A percentile compares a stretch with the other conserved stretches of the same genome.
These are phyloP conservation scores for Cotoneaster glaucophyllus DNA, from an alignment of 306 rosid species.

Conservation along the genomic window DNA sequence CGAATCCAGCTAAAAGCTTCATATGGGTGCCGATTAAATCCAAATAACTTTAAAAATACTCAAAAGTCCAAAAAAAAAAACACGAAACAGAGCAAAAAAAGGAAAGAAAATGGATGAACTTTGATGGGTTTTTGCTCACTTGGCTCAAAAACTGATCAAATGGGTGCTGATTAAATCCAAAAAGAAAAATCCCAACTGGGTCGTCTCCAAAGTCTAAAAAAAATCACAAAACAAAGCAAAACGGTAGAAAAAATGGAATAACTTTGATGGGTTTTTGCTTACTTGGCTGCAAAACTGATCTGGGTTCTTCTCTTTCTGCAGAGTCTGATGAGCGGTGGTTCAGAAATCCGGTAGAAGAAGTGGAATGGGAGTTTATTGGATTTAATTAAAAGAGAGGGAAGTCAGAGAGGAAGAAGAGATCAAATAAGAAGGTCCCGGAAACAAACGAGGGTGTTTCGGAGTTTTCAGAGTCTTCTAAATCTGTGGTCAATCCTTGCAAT, in stretches of 20 bases:
- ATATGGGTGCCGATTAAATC: constrained; percentile 26
- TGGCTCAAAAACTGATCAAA: constrained; percentile 38
- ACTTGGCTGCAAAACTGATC: constrained; percentile 40
- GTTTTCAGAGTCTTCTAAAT: constrained; percentile 53
- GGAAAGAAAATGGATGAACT: constrained; percentile 8
- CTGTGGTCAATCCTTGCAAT: constrained; percentile 53
- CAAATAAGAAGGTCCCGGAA: constrained; percentile 33
- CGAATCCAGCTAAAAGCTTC: not conserved
- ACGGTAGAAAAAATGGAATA: constrained; percentile 1
- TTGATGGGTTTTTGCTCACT: constrained; percentile 7
- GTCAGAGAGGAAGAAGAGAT: constrained; percentile 21
- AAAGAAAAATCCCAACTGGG: constrained; percentile 10
- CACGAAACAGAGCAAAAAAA: constrained; percentile 10
- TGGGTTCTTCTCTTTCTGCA: constrained; percentile 23
- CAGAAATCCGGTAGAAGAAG: constrained; percentile 36
- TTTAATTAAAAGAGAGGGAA: constrained; percentile 14
- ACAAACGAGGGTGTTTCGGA: constrained; percentile 51
- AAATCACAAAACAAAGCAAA: constrained; percentile 18
- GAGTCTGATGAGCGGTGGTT: not conserved
- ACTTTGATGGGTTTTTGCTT: constrained; percentile 11
- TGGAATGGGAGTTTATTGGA: constrained; percentile 3
- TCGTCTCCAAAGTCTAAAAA: constrained; percentile 15
- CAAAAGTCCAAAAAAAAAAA: constrained; percentile 19
- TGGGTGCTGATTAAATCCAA: constrained; percentile 16
- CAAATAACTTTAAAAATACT: constrained; percentile 8